Conservation (phyloP, 1,284 basidiomycete species). For the Fistulinella cinereoalba region DNA sequence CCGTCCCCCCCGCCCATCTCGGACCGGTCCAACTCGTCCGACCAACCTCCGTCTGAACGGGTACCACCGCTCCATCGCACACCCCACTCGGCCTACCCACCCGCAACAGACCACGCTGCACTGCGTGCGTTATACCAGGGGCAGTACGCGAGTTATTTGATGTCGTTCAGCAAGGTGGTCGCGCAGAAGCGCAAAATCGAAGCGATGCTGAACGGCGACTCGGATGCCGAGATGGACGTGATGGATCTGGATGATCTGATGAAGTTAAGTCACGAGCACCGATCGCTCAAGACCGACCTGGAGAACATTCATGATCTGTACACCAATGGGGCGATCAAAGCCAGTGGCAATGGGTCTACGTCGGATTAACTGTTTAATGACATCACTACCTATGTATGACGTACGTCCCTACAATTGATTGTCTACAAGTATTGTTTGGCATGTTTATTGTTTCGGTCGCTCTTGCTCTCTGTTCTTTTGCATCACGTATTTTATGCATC, state of each 20-base stretch:
- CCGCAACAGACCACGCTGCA: conserved; percentile 46
- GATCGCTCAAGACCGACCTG: conserved; percentile 45
- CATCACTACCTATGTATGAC: too few species aligned
- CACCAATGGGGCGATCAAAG: conserved; percentile 12
- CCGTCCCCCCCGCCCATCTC: conserved; percentile 26
- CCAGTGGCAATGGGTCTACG: neutral
- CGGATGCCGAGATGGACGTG: conserved; percentile 40
- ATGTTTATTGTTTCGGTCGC: too few species aligned
- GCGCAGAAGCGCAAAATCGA: conserved; percentile 48
- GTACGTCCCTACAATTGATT: too few species aligned
- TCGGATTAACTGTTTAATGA: conserved; percentile 19
- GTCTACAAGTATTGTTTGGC: too few species aligned
- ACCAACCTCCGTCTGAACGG: conserved; percentile 19
- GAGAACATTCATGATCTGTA: conserved; percentile 44
- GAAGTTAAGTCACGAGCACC: conserved; percentile 43
- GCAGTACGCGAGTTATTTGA: conserved; percentile 50
- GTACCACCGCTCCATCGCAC: conserved; percentile 22
- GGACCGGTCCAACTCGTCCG: conserved; percentile 31
- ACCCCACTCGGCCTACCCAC: conserved; percentile 31
- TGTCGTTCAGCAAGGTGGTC: conserved; percentile 43
- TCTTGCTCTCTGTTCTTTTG: too few species aligned
- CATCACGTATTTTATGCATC: too few species aligned
- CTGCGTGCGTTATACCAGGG: conserved; percentile 52
- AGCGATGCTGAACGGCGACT: conserved; percentile 36
- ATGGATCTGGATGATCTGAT: conserved; percentile 52